phyloP scores from a whole-genome alignment of 495 filamentous ascomycete genomes.

The Chaetomium tenue region DNA sequence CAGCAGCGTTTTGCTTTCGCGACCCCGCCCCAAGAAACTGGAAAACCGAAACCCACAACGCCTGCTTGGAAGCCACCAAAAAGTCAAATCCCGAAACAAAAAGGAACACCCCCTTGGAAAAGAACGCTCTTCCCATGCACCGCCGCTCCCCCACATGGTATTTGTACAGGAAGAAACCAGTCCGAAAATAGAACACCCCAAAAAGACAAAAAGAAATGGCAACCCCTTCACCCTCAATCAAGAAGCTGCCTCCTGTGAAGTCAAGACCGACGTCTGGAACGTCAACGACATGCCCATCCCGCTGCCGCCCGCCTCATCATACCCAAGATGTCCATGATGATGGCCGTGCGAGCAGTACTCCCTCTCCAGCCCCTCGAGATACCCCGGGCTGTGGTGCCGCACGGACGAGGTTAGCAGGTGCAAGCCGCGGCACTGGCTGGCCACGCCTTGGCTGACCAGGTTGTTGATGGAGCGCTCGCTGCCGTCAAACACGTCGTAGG shows the following conservation, averaged over 20 bases:
- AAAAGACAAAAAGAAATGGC: neutral
- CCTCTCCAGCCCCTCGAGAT: conserved; percentile 12
- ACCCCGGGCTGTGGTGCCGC: conserved; percentile 24
- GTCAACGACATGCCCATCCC: conserved; percentile 25
- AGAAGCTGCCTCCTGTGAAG: neutral
- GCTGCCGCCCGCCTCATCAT: neutral
- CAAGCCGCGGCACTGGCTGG: conserved; percentile 32
- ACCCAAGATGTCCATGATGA: conserved; percentile 12
- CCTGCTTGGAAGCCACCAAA: neutral
- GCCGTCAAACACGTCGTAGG: conserved; percentile 36
- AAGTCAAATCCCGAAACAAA: neutral
- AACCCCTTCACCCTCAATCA: neutral
- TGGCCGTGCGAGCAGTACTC: conserved; percentile 9
- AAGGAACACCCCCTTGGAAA: conserved; percentile 3
- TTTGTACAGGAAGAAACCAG: conserved; percentile 8
- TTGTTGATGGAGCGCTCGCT: conserved; percentile 34
- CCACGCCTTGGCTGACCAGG: conserved; percentile 35
- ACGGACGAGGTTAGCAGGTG: conserved; percentile 31
- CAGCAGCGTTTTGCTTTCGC: neutral
- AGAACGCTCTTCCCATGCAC: conserved; percentile 16
- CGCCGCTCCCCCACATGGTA: conserved; percentile 8
- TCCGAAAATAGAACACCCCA: neutral
- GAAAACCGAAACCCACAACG: neutral
- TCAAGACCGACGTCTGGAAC: conserved; percentile 32
- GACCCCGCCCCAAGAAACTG: neutral